Base-by-base conservation (phyloP, 441 rosid genomes). In the Kokia cookei region DNA sequence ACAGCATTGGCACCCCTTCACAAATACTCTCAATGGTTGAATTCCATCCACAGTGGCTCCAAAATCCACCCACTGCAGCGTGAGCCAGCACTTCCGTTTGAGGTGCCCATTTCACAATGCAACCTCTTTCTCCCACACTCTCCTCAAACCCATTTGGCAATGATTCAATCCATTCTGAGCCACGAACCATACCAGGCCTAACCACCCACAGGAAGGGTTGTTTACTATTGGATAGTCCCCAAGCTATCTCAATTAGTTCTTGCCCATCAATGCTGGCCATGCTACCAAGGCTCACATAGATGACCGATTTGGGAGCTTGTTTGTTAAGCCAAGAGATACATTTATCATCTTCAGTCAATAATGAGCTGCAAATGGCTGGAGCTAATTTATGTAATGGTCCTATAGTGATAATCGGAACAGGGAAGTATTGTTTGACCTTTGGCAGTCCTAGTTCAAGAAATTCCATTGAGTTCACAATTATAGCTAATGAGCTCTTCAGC, bases 241-340 rank as follows among this genome's bases (percentile, higher is more conserved):
- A 45, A 22, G 81, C 81, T 13, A 24, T 78, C 62, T 81, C 77
- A 3, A 61, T 59, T 1, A 81, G 40, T 37, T 78, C 75, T 32
- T 75, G 50, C 50, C 75, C 60, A 2, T 72, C 42, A 6, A 81
- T 37, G 43, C 24, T 29, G 8, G 75, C 79, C 50, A 40, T 1
- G 68, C 68, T 64, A 8, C 45, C 66, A 7, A 32, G 37, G 66
- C 88, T 88, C 47, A 84, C 72, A 64, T 83, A 84, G 29, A 86
- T 54, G 3, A 87, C 90, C 0, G 86, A 78, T 42, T 77, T 73
- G 0, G 32, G 63, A 6, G 69, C 14, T 76, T 87, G 90, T 47
- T 77, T 83, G 77, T 86, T 81, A 22, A 87, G 75, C 90, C 90
- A 87, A 68, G 67, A 35, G 2, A 84, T 80, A 74, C 87, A 85